phyloP scores from a whole-genome alignment of 2,329 filamentous ascomycete genomes.

The Zalaria sp. region DNA sequence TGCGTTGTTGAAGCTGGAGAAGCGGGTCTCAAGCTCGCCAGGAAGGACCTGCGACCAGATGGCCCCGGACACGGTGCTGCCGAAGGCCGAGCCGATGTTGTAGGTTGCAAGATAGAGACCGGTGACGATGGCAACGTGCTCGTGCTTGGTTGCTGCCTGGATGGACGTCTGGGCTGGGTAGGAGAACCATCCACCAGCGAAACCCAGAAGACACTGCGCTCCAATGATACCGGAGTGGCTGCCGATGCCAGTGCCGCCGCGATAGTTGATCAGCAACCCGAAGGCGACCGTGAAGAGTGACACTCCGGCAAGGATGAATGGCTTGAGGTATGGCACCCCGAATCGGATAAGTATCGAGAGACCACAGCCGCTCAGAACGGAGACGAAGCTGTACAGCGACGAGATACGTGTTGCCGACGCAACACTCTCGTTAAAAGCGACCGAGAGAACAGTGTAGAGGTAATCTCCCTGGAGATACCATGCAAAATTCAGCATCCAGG shows the following conservation, averaged over 20 bases:
- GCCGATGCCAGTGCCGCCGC: slow-evolving; percentile 14
- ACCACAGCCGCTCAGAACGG: slow-evolving; percentile 41
- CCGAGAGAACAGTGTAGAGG: slow-evolving; percentile 47
- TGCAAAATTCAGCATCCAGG: slow-evolving; percentile 39
- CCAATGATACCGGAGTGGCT: slow-evolving; percentile 32
- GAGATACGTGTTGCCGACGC: slow-evolving; percentile 43
- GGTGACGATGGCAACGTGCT: slow-evolving; percentile 47
- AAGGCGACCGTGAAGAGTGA: slow-evolving; percentile 17
- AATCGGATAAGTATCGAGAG: slow-evolving; percentile 24
- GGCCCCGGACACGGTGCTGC: slow-evolving; percentile 42
- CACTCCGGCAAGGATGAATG: slow-evolving; percentile 17
- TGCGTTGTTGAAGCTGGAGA: slow-evolving; percentile 18
- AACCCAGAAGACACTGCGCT: slow-evolving; percentile 23
- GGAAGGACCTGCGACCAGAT: slow-evolving; percentile 50
- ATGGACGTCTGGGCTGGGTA: slow-evolving; percentile 20
- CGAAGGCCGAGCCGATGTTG: slow-evolving; percentile 33
- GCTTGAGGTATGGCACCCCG: slow-evolving; percentile 18
- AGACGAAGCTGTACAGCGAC: slow-evolving; percentile 44
- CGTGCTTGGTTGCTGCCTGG: slow-evolving; percentile 19
- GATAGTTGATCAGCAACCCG: slow-evolving; percentile 21
- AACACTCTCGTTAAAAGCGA: slow-evolving; percentile 46
- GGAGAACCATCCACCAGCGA: slow-evolving; percentile 14
- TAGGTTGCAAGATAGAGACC: slow-evolving; percentile 47
- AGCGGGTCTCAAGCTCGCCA: slow-evolving; percentile 23
- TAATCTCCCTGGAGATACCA: slow-evolving; percentile 53